Conservation (phyloP, 1,284 basidiomycete species). For the Heterobasidion irregulare region DNA sequence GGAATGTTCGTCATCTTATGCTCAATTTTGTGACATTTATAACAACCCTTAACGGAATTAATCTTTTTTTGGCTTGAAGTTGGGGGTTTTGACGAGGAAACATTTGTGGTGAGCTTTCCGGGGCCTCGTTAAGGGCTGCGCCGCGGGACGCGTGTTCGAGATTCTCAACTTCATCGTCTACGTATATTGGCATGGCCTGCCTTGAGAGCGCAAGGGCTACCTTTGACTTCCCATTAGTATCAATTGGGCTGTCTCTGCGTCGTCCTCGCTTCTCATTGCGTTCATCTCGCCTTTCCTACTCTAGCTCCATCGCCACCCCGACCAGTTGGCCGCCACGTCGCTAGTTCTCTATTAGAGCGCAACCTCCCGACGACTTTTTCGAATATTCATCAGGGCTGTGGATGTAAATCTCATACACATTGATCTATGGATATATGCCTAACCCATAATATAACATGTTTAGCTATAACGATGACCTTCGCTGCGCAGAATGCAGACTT, state of each 20-base stretch:
- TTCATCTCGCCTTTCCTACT: background rate
- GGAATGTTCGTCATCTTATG: too few species aligned
- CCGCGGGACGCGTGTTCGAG: too few species aligned
- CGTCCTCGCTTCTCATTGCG: background rate
- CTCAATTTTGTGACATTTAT: too few species aligned
- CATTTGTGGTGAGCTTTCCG: too few species aligned
- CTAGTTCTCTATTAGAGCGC: slow-evolving; percentile 23
- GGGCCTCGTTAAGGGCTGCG: too few species aligned
- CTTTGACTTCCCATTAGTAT: background rate
- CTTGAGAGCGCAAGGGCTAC: background rate
- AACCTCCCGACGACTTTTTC: slow-evolving; percentile 27
- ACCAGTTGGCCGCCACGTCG: slow-evolving; percentile 12
- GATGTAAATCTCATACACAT: slow-evolving; percentile 30
- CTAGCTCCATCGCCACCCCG: background rate
- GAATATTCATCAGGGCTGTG: slow-evolving; percentile 34
- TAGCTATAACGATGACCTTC: slow-evolving; percentile 36
- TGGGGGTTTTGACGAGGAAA: too few species aligned
- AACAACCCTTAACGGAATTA: too few species aligned
- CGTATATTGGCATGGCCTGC: background rate
- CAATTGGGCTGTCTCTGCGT: background rate
- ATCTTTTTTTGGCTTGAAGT: too few species aligned
- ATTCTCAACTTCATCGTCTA: too few species aligned
- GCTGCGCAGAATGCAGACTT: slow-evolving; percentile 32
- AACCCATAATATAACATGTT: slow-evolving; percentile 18
- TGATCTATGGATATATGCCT: slow-evolving; percentile 18